phyloP scores from a whole-genome alignment of 1,284 basidiomycete species.

The Ustilago lituana region DNA sequence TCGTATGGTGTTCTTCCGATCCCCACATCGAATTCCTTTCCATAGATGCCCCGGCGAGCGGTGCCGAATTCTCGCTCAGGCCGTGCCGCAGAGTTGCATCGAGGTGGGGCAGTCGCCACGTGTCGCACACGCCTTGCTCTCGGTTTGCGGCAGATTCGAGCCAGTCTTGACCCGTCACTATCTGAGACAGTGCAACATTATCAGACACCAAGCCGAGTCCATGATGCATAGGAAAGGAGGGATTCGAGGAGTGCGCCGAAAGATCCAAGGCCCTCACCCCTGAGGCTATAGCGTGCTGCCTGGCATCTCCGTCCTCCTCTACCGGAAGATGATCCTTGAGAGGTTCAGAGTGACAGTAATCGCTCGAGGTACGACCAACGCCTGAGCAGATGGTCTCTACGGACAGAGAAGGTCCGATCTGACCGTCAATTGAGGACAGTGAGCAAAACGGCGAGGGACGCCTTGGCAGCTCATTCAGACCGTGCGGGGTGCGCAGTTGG shows the following conservation, averaged over 20 bases:
- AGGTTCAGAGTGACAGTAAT: neutral
- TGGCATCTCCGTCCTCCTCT: neutral
- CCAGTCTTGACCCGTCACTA: neutral
- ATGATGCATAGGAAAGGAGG: neutral
- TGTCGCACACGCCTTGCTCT: neutral
- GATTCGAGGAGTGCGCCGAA: neutral
- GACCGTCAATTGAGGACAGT: neutral
- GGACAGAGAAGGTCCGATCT: neutral
- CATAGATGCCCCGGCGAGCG: neutral
- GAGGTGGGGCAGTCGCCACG: neutral
- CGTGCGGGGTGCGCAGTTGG: neutral
- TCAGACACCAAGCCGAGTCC: neutral
- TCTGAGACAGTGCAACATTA: neutral
- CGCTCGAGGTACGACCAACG: neutral
- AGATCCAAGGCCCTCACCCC: constrained; percentile 5
- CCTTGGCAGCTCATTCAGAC: neutral
- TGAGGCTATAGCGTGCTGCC: constrained; percentile 1
- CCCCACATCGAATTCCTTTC: constrained; percentile 21
- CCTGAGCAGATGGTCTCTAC: neutral
- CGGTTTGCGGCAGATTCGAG: neutral
- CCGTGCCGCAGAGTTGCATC: neutral
- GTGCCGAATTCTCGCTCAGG: neutral
- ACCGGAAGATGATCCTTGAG: no score
- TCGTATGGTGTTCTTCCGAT: neutral
- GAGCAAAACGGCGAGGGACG: neutral